Base-by-base conservation (phyloP, 306 rosid genomes). In the Hylodesmum podocarpum region DNA sequence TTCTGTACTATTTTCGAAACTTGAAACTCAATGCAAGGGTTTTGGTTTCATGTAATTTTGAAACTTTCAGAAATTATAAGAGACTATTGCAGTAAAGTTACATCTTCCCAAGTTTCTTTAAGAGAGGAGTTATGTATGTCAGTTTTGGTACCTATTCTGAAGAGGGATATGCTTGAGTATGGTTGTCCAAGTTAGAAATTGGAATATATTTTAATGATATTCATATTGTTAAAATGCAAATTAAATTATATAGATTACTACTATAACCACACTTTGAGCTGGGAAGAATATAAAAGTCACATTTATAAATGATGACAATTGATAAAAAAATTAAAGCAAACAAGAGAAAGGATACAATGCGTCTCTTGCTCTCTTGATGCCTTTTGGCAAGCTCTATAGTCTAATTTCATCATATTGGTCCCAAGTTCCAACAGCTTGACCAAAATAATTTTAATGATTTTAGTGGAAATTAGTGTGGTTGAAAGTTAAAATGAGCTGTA, bases 331-430 rank as follows among this genome's bases (percentile, higher is more conserved):
- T 33, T 36, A 15, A 21, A 31, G 55, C 47, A 78, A 62, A 47
- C 63, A 47, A 27, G 29, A 8, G 50, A 31, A 64, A 50, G 33
- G 54, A 34, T 59, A 47, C 8, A 6, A 5, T 7, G 28, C 36
- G 67, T 71, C 46, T 40, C 77, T 34, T 67, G 16, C 44, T 55
- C 19, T 78, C 43, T 58, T 2, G 29, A 43, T 68, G 76, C 19
- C 41, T 5, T 12, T 41, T 34, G 64, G 12, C 14, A 22, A 64
- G 39, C 40, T 33, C 22, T 8, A 63, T 7, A 2, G n/a, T n/a
- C n/a, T n/a, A n/a, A n/a, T n/a, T 46, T 73, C 4, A 16, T 74
- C 28, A 3, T 47, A 47, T 47, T 15, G 29, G 51, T 62, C 14
- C 12, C 33, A 54, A 22, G 33, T 54, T 0, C 44, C 33, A 46